These are phyloP conservation scores for Ogataea dorogensis DNA, from an alignment of 805 yeast genomes.

Conservation along the genomic window DNA sequence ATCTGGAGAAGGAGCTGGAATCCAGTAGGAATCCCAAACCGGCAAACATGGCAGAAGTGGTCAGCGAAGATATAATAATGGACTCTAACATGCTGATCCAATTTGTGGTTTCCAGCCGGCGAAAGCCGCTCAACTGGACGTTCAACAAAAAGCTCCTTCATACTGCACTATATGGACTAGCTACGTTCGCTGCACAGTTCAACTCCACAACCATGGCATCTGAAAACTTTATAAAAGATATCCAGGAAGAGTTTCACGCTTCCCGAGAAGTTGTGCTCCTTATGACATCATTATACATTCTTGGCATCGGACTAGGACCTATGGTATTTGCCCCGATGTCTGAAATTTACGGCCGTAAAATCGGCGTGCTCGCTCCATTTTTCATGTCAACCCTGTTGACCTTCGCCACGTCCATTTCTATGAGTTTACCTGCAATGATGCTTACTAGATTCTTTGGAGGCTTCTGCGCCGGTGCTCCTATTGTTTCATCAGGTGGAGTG, in stretches of 20 bases:
- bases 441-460: constrained; percentile 59
- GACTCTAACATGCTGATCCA: neutral
- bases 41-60: too few relatives aligned
- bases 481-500: constrained; percentile 58
- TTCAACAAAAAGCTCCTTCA: constrained; percentile 35
- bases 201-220: constrained; percentile 51
- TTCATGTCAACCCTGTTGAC: constrained; percentile 40
- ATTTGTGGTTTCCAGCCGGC: neutral
- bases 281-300: constrained; percentile 55
- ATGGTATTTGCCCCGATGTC: constrained; percentile 62
- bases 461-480: constrained; percentile 57
- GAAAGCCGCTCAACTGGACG: constrained; percentile 38
- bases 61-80: neutral
- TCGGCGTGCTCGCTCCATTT: constrained; percentile 44
- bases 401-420: constrained; percentile 50
- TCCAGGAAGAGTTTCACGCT: constrained; percentile 36
- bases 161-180: constrained; percentile 39
- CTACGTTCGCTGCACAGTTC: constrained; percentile 45
- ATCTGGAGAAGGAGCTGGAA: too few relatives aligned
- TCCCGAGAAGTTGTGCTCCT: constrained; percentile 48
- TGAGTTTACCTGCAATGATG: constrained; percentile 50
- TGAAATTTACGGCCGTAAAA: constrained; percentile 44
- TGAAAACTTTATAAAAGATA: constrained; percentile 30
- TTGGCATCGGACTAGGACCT: constrained; percentile 71
- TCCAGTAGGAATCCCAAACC: too few relatives aligned